phyloP scores from a whole-genome alignment of 495 filamentous ascomycete genomes.

The Talaromyces liani region DNA sequence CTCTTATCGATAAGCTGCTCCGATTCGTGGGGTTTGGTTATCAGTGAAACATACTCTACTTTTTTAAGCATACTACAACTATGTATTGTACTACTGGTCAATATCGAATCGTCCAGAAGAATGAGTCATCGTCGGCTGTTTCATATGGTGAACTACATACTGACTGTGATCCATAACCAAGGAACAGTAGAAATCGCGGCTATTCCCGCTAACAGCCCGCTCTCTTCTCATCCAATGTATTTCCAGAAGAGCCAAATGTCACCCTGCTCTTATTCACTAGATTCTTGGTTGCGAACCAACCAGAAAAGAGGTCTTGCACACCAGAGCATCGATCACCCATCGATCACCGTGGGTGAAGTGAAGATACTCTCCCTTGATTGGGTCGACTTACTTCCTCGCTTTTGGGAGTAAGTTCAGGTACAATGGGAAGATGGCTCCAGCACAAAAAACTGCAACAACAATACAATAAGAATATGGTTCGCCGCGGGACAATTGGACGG shows the following conservation, averaged over 20 bases:
- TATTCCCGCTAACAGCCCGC: slow-evolving; percentile 1
- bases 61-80: not conserved
- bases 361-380: too few species aligned
- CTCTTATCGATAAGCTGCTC: slow-evolving; percentile 1
- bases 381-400: too few species aligned
- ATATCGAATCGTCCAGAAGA: not conserved
- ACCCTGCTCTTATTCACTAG: not conserved
- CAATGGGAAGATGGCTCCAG: too few species aligned
- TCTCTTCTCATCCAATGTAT: not conserved
- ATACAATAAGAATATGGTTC: too few species aligned
- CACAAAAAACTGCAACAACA: too few species aligned
- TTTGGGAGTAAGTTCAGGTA: too few species aligned
- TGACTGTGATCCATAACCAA: not conserved
- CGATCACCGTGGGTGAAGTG: too few species aligned
- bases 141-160: not conserved
- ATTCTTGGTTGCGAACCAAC: not conserved
- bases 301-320: slow-evolving; percentile 19
- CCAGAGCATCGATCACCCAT: too few species aligned
- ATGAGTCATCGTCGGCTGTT: not conserved
- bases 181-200: not conserved
- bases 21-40: not conserved
- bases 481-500: too few species aligned
- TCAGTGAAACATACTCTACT: not conserved
- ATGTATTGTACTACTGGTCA: not conserved
- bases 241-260: not conserved